These are phyloP conservation scores for Skeletonema grethae DNA, from an alignment of 108 stramenopile genomes.

Conservation along the genomic window DNA sequence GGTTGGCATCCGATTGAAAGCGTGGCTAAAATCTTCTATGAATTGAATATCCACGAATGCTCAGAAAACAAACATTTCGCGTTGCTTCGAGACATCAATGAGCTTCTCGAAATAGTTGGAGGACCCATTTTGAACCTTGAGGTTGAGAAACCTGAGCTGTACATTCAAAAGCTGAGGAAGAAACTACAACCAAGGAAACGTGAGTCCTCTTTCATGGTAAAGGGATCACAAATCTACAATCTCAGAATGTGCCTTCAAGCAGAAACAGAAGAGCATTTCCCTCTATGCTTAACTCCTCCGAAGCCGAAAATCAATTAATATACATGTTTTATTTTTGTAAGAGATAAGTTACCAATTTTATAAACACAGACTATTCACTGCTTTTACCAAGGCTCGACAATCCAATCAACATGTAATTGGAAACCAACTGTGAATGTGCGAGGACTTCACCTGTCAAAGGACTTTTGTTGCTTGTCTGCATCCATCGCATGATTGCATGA, in stretches of 20 bases:
- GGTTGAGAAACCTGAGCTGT: slow-evolving; percentile 18
- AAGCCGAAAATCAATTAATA: neutral
- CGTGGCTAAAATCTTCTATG: slow-evolving; percentile 28
- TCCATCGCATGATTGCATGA: slow-evolving; percentile 85
- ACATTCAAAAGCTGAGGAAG: slow-evolving; percentile 26
- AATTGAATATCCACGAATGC: slow-evolving; percentile 30
- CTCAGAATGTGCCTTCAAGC: slow-evolving; percentile 28
- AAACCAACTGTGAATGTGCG: slow-evolving; percentile 73
- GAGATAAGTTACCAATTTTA: neutral
- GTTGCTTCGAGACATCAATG: slow-evolving; percentile 25
- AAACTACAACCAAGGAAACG: slow-evolving; percentile 10
- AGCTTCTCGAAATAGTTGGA: slow-evolving; percentile 19
- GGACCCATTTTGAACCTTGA: slow-evolving; percentile 14
- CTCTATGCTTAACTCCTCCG: slow-evolving; percentile 1
- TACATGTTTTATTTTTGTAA: neutral
- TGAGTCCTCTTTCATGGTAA: slow-evolving; percentile 13
- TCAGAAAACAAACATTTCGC: slow-evolving; percentile 33
- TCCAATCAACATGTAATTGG: slow-evolving; percentile 72
- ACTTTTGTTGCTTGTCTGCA: slow-evolving; percentile 74
- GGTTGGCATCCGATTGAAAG: slow-evolving; percentile 52
- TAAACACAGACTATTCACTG: neutral
- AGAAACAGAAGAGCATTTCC: slow-evolving; percentile 40
- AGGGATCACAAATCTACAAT: slow-evolving; percentile 12
- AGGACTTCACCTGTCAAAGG: slow-evolving; percentile 80
- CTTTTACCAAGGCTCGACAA: neutral